Percentiles rank a stretch among this genome's conserved stretches.
phyloP scores from a whole-genome alignment of 345 rosid species.

The Noccaea bulbosa region DNA sequence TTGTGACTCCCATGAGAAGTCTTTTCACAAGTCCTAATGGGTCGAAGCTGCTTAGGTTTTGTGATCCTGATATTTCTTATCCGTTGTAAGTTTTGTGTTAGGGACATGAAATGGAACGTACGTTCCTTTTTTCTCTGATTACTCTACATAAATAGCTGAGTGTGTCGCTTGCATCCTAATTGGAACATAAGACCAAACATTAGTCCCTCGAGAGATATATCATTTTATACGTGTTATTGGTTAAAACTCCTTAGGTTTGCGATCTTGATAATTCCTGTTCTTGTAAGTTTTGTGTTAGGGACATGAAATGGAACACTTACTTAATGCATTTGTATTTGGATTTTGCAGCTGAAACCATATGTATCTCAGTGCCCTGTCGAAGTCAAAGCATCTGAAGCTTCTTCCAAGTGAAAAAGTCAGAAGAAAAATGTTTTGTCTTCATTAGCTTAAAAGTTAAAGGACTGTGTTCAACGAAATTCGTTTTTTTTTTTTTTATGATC shows the following conservation, averaged over 20 bases:
- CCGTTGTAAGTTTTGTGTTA: conserved; percentile 6
- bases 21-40: too few species aligned
- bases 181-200: too few species aligned
- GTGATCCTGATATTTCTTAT: conserved; percentile 1
- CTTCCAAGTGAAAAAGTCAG: conserved; percentile 24
- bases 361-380: background rate
- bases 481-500: too few species aligned
- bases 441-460: background rate
- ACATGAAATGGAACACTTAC: conserved; percentile 19
- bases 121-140: background rate
- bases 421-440: background rate
- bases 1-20: background rate
- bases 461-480: background rate
- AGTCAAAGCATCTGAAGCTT: conserved; percentile 16
- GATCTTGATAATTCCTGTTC: too few species aligned
- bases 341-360: conserved; percentile 37
- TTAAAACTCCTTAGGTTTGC: too few species aligned
- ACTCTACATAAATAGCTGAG: background rate
- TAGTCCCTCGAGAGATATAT: too few species aligned
- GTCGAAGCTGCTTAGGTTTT: background rate
- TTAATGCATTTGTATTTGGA: background rate
- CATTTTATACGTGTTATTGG: too few species aligned
- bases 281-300: background rate
- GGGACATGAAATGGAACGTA: background rate
- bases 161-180: too few species aligned